Evolutionary conservation across 2,329 filamentous ascomycete genomes (phyloP).

Genomic region (Cercospora zeae-maydis): DNA sequence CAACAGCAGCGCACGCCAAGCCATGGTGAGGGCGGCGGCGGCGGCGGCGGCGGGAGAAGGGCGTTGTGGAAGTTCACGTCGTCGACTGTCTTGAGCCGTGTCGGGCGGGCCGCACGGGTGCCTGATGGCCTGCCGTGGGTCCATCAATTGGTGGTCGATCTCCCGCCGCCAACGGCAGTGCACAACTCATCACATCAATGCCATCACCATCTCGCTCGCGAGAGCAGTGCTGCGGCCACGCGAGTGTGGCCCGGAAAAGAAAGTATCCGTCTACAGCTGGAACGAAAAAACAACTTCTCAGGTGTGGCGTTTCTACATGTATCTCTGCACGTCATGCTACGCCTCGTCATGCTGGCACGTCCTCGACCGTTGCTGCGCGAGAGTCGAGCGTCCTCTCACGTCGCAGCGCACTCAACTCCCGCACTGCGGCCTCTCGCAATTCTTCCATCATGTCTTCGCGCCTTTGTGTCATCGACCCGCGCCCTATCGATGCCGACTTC

Average conservation of each 20-base stretch:
- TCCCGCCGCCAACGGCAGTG: background rate
- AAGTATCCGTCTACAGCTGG: background rate
- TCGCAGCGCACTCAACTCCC: background rate
- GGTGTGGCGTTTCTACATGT: background rate
- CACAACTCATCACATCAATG: too few relatives aligned
- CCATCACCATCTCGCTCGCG: background rate
- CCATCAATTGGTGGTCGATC: constrained; percentile 1
- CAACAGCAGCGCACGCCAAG: constrained; percentile 11
- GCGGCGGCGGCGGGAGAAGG: background rate
- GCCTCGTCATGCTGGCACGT: too few relatives aligned
- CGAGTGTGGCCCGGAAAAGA: too few relatives aligned
- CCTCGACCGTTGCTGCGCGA: too few relatives aligned
- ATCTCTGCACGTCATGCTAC: too few relatives aligned
- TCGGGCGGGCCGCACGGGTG: background rate
- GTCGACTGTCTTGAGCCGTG: background rate
- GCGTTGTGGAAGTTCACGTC: background rate
- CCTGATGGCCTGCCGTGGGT: background rate
- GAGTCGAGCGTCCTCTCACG: background rate
- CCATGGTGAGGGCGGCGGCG: background rate
- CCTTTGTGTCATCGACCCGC: background rate
- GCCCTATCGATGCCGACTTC: background rate
- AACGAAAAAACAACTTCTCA: background rate
- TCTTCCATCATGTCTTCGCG: background rate
- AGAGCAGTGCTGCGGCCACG: background rate
- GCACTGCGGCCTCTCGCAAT: background rate